Base-by-base conservation (phyloP, 169 alveolate genomes). In the Plasmodium fragile region DNA sequence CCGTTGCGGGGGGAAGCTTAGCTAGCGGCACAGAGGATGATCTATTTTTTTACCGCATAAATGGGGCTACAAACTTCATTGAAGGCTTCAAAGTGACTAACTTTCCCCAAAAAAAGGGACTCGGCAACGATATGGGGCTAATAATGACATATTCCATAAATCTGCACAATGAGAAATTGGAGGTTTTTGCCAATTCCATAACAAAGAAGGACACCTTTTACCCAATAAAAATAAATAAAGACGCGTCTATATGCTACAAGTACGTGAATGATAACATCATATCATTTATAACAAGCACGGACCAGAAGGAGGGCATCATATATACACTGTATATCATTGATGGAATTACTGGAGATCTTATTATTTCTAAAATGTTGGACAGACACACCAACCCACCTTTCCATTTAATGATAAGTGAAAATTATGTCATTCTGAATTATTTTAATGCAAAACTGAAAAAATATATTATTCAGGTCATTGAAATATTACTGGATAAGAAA, bases 191-290 rank as follows among this genome's bases (percentile, higher is more conserved):
- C 30, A 78, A 89, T 18, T 78, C 94, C 25, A n/a, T 89, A 41
- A 89, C 94, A 41, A 78, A 89, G 71, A 89, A 89, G 71, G 89
- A 89, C 32, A 78, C 71, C 16, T 89, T 89, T 89, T 89, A 72
- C 36, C 94, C 94, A 53, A 78, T 89, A 8, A 78, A 89, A 89
- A 89, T 89, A 71, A 89, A 89, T 43, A 89, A 89, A 30, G 94
- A 89, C 53, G 94, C 94, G n/a, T 89, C 94, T 28, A 89, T 89
- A 72, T 78, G 90, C 49, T 89, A 89, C 45, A 89, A 89, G 70
- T 89, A 89, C 72, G 81, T 89, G 70, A 89, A 52, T 79, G 72
- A 89, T 72, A 89, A 89, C 70, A 89, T 89, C n/a, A 59, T 89
- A 78, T 59, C 94, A 0, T 89, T 78, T 65, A 65, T 89, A 77